Percentiles rank a stretch among this genome's conserved stretches.
Conservation (phyloP, 1,284 basidiomycete species). For the Ceratorhiza oryzae-sativae region DNA sequence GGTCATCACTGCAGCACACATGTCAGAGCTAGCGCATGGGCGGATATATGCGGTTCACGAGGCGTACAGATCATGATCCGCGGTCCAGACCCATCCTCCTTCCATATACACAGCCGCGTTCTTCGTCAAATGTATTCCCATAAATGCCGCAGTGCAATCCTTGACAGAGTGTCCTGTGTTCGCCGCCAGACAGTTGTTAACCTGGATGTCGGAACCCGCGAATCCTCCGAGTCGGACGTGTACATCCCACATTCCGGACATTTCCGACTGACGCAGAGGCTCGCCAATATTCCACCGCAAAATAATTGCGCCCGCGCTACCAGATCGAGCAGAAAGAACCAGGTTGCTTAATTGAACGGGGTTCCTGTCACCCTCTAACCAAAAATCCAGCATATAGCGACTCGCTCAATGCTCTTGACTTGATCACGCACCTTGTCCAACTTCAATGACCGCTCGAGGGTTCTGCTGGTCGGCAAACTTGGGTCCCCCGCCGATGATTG, state of each 20-base stretch:
- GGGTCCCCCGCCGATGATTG: conserved; percentile 69
- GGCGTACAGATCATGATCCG: conserved; percentile 63
- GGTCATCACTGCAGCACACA: conserved; percentile 15
- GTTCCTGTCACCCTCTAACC: conserved; percentile 54
- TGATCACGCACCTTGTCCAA: conserved; percentile 54
- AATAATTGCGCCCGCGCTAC: conserved; percentile 70
- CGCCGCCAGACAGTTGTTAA: conserved; percentile 54
- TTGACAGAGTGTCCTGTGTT: conserved; percentile 51
- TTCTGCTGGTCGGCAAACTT: conserved; percentile 63
- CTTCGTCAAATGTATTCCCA: conserved; percentile 67
- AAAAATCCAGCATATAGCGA: background rate
- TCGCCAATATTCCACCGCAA: conserved; percentile 76
- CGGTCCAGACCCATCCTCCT: conserved; percentile 79
- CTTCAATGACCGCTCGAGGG: conserved; percentile 64
- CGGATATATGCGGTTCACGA: background rate
- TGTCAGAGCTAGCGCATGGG: conserved; percentile 21
- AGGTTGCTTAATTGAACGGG: conserved; percentile 68
- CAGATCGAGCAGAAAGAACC: conserved; percentile 47
- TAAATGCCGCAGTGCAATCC: conserved; percentile 65
- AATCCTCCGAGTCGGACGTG: conserved; percentile 61
- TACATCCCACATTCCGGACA: conserved; percentile 74
- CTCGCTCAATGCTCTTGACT: background rate
- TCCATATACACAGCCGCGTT: conserved; percentile 58
- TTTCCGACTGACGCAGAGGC: conserved; percentile 60
- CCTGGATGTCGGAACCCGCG: conserved; percentile 64